Evolutionary conservation across 1,139 yeast genomes (phyloP).

Genomic region (Oligophagozyma castellii): DNA sequence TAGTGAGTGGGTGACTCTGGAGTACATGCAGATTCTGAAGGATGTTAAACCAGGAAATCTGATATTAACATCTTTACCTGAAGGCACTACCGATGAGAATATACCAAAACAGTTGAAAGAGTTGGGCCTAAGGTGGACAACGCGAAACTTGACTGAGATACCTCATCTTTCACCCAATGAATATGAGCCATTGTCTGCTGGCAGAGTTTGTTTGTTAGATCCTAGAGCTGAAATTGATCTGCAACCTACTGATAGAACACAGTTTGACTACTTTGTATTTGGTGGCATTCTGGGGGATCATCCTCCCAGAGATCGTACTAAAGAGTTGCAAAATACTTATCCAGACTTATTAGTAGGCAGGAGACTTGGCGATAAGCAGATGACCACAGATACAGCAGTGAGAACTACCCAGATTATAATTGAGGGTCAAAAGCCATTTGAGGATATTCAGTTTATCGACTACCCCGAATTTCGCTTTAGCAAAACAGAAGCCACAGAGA

Average conservation of each 20-base stretch:
- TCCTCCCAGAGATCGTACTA: conserved; percentile 93
- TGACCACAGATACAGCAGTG: conserved; percentile 97
- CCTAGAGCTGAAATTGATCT: conserved; percentile 74
- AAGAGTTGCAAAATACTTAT: conserved; percentile 63
- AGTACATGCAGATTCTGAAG: conserved; percentile 65
- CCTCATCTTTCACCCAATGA: conserved; percentile 20
- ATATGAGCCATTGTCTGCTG: conserved; percentile 22
- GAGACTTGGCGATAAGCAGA: conserved; percentile 74
- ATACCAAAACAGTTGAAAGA: conserved; percentile 50
- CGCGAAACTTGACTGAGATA: conserved; percentile 48
- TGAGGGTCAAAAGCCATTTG: conserved; percentile 41
- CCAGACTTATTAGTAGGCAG: conserved; percentile 59
- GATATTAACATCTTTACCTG: conserved; percentile 64
- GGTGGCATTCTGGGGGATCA: conserved; percentile 96
- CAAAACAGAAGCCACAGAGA: conserved; percentile 84
- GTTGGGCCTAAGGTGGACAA: conserved; percentile 72
- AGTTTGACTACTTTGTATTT: conserved; percentile 78
- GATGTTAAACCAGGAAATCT: conserved; percentile 74
- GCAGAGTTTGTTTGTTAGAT: conserved; percentile 68
- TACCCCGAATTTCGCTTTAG: conserved; percentile 86
- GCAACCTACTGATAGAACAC: conserved; percentile 47
- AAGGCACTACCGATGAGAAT: conserved; percentile 42
- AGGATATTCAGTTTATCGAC: conserved; percentile 70
- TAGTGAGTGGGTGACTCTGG: conserved; percentile 90
- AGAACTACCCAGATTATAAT: conserved; percentile 75